phyloP scores from a whole-genome alignment of 1,139 yeast genomes.

The Saccharomyces pastorianus region DNA sequence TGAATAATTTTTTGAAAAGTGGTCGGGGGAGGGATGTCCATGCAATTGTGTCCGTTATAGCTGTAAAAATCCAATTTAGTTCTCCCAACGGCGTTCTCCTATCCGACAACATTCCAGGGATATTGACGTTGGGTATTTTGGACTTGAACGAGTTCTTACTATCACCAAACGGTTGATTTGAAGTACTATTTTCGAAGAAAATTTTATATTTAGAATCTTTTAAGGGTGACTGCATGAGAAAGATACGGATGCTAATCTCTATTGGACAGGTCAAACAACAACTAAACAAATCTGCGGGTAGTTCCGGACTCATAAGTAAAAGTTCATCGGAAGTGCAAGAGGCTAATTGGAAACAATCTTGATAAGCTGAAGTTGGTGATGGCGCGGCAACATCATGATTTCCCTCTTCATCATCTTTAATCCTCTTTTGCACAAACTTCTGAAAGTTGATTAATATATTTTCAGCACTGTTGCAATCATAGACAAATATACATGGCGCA shows the following conservation, averaged over 20 bases:
- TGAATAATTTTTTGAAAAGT: conserved; percentile 75
- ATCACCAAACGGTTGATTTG: conserved; percentile 27
- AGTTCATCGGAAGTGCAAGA: conserved; percentile 85
- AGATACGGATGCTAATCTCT: conserved; percentile 88
- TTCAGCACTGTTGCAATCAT: conserved; percentile 93
- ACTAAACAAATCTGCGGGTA: conserved; percentile 94
- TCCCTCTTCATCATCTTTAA: conserved; percentile 76
- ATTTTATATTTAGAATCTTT: conserved; percentile 55
- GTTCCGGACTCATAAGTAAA: conserved; percentile 85
- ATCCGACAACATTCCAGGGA: conserved; percentile 88
- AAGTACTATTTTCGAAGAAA: conserved; percentile 33
- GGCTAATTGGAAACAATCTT: conserved; percentile 87
- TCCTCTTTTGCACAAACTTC: conserved; percentile 81
- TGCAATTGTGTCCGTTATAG: conserved; percentile 95
- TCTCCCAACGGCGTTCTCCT: conserved; percentile 94
- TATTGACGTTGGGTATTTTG: conserved; percentile 46
- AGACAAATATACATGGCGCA: conserved; percentile 92
- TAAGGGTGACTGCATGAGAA: conserved; percentile 74
- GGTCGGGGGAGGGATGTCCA: conserved; percentile 92
- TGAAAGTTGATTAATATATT: conserved; percentile 85
- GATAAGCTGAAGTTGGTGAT: conserved; percentile 48
- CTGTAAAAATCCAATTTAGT: conserved; percentile 94
- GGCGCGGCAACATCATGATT: conserved; percentile 59
- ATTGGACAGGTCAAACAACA: conserved; percentile 94
- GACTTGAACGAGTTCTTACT: conserved; percentile 27